Percentiles rank a stretch among this genome's conserved stretches.
phyloP scores from a whole-genome alignment of 1,284 basidiomycete genomes.

The Spongispora temasekensis region DNA sequence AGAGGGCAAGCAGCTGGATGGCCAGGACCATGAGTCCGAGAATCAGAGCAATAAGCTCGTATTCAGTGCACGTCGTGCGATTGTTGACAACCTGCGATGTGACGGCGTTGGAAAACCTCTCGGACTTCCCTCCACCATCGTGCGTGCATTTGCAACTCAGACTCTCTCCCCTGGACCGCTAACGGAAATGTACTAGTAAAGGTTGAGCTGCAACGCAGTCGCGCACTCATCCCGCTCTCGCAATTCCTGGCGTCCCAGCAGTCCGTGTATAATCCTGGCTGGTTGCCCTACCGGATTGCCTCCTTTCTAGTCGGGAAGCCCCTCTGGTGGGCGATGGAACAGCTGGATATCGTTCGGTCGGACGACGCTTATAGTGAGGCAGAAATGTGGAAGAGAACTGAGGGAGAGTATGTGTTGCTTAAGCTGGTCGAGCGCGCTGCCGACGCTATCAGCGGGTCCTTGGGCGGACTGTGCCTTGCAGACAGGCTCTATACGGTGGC shows the following conservation, averaged over 20 bases:
- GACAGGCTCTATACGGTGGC: conserved; percentile 66
- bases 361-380: conserved; percentile 60
- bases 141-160: conserved; percentile 34
- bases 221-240: conserved; percentile 50
- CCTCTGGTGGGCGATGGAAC: conserved; percentile 84
- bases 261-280: conserved; percentile 71
- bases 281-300: conserved; percentile 67
- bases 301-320: conserved; percentile 76
- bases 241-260: conserved; percentile 60
- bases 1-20: conserved; percentile 26
- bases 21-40: conserved; percentile 9
- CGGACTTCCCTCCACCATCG: conserved; percentile 79
- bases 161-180: conserved; percentile 9
- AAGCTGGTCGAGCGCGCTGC: conserved; percentile 67
- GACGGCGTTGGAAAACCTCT: conserved; percentile 80
- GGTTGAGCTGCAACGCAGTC: conserved; percentile 58
- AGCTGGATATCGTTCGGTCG: conserved; percentile 69
- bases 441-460: conserved; percentile 54
- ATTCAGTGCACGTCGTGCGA: conserved; percentile 57
- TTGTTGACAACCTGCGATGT: conserved; percentile 64
- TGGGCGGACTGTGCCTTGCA: conserved; percentile 57
- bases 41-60: conserved; percentile 55
- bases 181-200: conserved; percentile 46
- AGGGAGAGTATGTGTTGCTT: conserved; percentile 79
- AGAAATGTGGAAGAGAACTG: conserved; percentile 61